phyloP scores from a whole-genome alignment of 805 yeast genomes.

The Saccharomyces eubayanus region DNA sequence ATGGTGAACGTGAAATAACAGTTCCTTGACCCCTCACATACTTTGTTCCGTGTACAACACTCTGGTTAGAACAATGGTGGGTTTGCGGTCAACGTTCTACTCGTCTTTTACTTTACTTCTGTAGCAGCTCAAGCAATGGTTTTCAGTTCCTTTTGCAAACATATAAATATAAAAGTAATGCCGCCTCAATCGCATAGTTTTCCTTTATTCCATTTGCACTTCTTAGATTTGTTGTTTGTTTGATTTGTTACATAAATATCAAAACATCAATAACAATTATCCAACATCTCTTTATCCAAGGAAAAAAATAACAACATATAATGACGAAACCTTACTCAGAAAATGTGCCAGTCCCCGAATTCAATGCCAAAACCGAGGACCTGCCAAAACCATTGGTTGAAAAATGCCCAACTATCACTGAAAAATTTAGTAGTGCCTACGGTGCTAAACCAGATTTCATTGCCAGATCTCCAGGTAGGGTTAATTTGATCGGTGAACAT shows the following conservation, averaged over 20 bases:
- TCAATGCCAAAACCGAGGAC: not conserved
- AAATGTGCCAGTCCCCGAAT: constrained; percentile 14
- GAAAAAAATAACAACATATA: not conserved
- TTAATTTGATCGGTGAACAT: constrained; percentile 68
- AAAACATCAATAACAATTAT: not conserved
- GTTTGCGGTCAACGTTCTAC: not conserved
- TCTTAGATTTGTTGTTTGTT: not conserved
- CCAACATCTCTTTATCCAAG: not conserved
- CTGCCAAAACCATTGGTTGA: constrained; percentile 5
- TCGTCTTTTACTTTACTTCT: not conserved
- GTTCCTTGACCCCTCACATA: not conserved
- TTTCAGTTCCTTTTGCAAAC: not conserved
- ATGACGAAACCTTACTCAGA: not conserved
- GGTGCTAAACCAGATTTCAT: constrained; percentile 33
- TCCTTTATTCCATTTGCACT: not conserved
- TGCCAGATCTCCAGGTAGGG: constrained; percentile 67
- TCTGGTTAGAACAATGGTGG: not conserved
- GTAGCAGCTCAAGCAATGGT: not conserved
- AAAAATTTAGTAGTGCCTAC: constrained; percentile 7
- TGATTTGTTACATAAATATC: not conserved
- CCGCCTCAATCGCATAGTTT: too few relatives aligned
- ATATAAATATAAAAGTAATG: not conserved
- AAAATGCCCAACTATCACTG: constrained; percentile 7
- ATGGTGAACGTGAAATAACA: not conserved
- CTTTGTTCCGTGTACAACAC: not conserved